Conservation (phyloP, 352 stramenopile species). For the Thalassiosira livingstoniorum region DNA sequence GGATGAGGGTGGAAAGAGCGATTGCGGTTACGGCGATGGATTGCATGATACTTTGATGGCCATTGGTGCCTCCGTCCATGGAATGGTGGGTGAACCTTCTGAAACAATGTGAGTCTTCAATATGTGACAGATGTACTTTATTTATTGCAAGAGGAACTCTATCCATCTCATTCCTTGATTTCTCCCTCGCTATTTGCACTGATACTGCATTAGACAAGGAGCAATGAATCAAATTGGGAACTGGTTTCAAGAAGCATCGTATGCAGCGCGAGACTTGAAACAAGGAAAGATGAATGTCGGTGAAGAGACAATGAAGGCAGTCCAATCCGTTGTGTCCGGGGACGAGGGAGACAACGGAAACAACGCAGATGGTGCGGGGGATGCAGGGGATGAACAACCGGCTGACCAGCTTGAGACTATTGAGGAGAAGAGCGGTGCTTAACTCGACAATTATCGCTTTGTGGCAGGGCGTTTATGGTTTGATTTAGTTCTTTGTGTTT, state of each 20-base stretch:
- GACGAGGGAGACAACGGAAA: constrained; percentile 37
- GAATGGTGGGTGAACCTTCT: constrained; percentile 55
- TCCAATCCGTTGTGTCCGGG: constrained; percentile 42
- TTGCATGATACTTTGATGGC: constrained; percentile 69
- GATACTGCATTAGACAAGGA: constrained; percentile 5
- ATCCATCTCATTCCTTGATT: not conserved
- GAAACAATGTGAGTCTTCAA: constrained; percentile 12
- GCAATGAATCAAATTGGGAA: constrained; percentile 58
- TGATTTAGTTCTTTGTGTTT: too few species aligned
- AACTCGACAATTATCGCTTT: too few species aligned
- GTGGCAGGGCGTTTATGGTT: too few species aligned
- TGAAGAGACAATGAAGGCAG: constrained; percentile 44
- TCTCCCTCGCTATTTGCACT: not conserved
- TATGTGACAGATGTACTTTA: not conserved
- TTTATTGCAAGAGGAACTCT: not conserved
- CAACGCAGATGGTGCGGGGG: not conserved
- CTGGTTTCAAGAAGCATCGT: constrained; percentile 69
- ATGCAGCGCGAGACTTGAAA: constrained; percentile 60
- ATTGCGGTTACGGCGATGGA: constrained; percentile 62
- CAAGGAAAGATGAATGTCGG: constrained; percentile 49
- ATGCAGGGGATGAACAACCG: too few species aligned
- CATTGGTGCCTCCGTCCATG: constrained; percentile 57
- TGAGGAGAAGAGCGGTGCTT: too few species aligned
- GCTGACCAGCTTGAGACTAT: too few species aligned
- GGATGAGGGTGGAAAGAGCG: constrained; percentile 60